Conservation (phyloP, 1,284 basidiomycete genomes). For the Pseudomicrostroma phylloplanum region DNA sequence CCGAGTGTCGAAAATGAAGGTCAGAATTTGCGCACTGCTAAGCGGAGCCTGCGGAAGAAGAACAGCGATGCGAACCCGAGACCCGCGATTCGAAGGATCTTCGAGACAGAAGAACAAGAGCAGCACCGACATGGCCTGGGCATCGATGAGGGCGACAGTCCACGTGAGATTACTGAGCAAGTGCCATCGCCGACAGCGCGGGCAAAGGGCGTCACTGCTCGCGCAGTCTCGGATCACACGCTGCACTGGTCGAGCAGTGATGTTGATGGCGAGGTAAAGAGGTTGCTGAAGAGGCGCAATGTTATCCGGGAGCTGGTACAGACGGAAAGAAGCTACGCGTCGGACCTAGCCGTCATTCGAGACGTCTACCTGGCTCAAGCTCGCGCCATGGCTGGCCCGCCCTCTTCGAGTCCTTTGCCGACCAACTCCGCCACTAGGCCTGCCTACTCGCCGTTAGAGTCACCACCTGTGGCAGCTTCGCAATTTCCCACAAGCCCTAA, state of each 20-base stretch:
- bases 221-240: background rate
- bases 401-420: slow-evolving; percentile 15
- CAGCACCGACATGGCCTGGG: background rate
- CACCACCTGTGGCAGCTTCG: slow-evolving; percentile 11
- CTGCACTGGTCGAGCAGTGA: slow-evolving; percentile 13
- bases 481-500: no score
- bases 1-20: no score
- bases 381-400: slow-evolving; percentile 33
- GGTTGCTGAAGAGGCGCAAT: slow-evolving; percentile 68
- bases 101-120: background rate
- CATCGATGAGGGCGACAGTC: background rate
- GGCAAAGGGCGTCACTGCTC: background rate
- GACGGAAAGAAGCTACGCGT: slow-evolving; percentile 80
- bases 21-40: no score
- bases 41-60: background rate
- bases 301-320: slow-evolving; percentile 64
- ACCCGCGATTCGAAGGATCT: background rate
- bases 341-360: slow-evolving; percentile 74
- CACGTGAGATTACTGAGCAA: no score
- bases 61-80: background rate
- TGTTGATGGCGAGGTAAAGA: slow-evolving; percentile 29
- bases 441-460: slow-evolving; percentile 22
- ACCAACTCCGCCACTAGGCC: slow-evolving; percentile 20
- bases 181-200: background rate
- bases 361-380: slow-evolving; percentile 63